phyloP scores from a whole-genome alignment of 495 filamentous ascomycete species.

The Corynascus novoguineensis region DNA sequence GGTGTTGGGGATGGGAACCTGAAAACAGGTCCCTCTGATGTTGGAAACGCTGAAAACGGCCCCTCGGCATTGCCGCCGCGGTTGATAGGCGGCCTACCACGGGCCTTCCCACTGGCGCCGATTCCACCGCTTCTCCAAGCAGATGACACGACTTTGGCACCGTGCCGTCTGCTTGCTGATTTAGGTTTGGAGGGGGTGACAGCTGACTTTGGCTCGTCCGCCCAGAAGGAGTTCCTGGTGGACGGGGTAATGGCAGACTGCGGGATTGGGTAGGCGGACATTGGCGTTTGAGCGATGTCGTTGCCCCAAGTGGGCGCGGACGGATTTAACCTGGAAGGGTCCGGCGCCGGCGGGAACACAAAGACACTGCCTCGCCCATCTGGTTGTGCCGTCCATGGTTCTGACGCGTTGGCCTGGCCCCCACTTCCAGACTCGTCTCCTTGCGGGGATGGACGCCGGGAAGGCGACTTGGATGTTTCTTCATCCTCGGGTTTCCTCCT shows the following conservation, averaged over 20 bases:
- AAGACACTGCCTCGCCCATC: constrained; percentile 39
- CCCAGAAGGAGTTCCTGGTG: constrained; percentile 24
- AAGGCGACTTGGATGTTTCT: constrained; percentile 53
- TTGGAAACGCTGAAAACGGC: constrained; percentile 83
- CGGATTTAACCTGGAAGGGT: constrained; percentile 23
- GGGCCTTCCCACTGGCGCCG: constrained; percentile 63
- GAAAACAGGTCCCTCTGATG: constrained; percentile 40
- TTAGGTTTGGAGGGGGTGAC: constrained; percentile 63
- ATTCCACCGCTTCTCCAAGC: constrained; percentile 77
- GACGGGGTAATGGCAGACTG: constrained; percentile 29
- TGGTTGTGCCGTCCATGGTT: constrained; percentile 47
- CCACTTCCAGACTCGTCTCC: constrained; percentile 51
- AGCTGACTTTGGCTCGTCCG: constrained; percentile 61
- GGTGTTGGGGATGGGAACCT: constrained; percentile 34
- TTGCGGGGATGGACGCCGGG: constrained; percentile 62
- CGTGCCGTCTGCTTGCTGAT: constrained; percentile 77
- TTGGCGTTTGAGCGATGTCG: constrained; percentile 49
- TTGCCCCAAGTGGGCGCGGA: constrained; percentile 18
- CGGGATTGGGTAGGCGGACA: constrained; percentile 27
- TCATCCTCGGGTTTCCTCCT: constrained; percentile 76
- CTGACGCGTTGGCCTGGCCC: constrained; percentile 28
- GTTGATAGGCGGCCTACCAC: constrained; percentile 81
- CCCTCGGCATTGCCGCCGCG: constrained; percentile 58
- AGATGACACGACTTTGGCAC: constrained; percentile 84
- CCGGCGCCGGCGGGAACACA: constrained; percentile 31